A percentile compares a stretch with the other conserved stretches of the same genome.
Evolutionary conservation across 495 filamentous ascomycete genomes (phyloP).

Genomic region (Chaetomium fimeti): DNA sequence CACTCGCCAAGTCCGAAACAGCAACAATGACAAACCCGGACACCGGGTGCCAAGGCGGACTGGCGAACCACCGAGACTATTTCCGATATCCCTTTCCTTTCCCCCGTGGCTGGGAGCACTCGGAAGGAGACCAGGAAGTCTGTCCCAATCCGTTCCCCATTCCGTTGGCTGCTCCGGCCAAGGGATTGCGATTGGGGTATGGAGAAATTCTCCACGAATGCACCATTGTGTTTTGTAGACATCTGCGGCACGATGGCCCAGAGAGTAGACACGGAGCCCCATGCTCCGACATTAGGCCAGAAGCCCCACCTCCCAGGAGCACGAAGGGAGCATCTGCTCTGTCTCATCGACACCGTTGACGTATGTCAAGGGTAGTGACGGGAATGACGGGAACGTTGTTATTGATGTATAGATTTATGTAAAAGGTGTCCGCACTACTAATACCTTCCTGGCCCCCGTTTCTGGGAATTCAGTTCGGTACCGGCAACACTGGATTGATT

Average conservation of each 20-base stretch:
- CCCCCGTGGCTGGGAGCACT: too few relatives aligned
- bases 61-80: not conserved
- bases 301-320: not conserved
- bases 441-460: not conserved
- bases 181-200: not conserved
- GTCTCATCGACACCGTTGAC: not conserved
- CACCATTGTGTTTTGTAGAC: not conserved
- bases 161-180: not conserved
- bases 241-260: conserved; percentile 1
- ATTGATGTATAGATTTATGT: too few relatives aligned
- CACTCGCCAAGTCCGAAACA: not conserved
- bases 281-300: conserved; percentile 9
- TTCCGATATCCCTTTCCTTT: not conserved
- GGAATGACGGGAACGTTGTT: too few relatives aligned
- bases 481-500: not conserved
- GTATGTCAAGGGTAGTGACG: not conserved
- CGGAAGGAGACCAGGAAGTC: not conserved
- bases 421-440: not conserved
- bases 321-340: not conserved
- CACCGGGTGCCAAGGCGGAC: not conserved
- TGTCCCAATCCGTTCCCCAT: conserved; percentile 7
- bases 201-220: conserved; percentile 6
- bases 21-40: not conserved
- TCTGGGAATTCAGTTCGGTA: not conserved
- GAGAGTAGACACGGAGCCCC: conserved; percentile 1